Conservation (phyloP, 768 basidiomycete genomes). For the Pleurotus pulmonarius region DNA sequence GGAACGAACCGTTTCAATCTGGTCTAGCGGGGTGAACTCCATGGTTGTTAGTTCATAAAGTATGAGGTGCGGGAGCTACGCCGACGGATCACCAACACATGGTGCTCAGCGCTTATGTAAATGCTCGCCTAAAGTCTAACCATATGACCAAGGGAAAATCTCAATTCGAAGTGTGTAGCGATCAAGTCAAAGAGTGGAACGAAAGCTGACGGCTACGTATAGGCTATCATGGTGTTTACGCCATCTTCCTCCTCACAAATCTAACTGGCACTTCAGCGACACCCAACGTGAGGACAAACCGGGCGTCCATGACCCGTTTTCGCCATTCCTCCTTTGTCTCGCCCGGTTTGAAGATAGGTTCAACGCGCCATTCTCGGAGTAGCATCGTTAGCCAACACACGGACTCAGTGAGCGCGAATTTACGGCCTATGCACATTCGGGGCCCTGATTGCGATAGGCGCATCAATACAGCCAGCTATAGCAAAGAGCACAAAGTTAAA, state of each 20-base stretch:
- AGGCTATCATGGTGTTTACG: no score
- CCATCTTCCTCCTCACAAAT: slow-evolving; percentile 8
- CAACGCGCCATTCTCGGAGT: slow-evolving; percentile 39
- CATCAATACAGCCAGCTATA: no score
- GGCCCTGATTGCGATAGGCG: slow-evolving; percentile 22
- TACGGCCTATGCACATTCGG: slow-evolving; percentile 38
- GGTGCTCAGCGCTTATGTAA: no score
- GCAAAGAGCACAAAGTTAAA: slow-evolving; percentile 1
- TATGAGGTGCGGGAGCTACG: not conserved
- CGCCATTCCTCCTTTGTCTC: slow-evolving; percentile 27
- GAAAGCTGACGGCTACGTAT: no score
- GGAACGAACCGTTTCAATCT: not conserved
- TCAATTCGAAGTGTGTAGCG: no score
- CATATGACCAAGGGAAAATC: no score
- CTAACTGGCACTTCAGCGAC: slow-evolving; percentile 12
- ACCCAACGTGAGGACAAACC: slow-evolving; percentile 19
- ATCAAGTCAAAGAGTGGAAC: no score
- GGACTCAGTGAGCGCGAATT: slow-evolving; percentile 40
- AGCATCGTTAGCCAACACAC: slow-evolving; percentile 37
- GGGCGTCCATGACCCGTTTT: slow-evolving; percentile 18
- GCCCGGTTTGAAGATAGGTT: slow-evolving; percentile 20
- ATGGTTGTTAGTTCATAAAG: slow-evolving; percentile 4
- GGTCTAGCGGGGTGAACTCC: not conserved
- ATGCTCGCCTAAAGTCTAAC: no score
- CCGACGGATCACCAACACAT: no score